Conservation (phyloP, 257 asterid genomes). For the Solanum sejunctum region DNA sequence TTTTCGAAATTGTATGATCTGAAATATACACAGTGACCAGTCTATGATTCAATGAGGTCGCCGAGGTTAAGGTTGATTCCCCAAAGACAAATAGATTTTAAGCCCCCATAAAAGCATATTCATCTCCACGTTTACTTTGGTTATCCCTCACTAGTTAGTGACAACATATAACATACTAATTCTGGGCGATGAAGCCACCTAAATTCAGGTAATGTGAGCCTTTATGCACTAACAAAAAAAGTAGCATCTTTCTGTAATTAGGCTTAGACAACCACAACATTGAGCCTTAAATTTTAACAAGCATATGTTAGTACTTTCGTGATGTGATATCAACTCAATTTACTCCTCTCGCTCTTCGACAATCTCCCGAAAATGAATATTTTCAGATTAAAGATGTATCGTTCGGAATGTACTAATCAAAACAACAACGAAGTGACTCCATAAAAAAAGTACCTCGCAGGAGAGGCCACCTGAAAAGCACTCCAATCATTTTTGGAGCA, state of each 20-base stretch:
- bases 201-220: not conserved
- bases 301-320: not conserved
- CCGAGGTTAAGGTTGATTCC: not conserved
- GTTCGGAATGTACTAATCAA: not conserved
- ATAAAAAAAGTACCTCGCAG: conserved; percentile 24
- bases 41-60: not conserved
- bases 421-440: not conserved
- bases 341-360: not conserved
- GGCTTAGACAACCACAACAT: not conserved
- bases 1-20: not conserved
- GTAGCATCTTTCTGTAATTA: not conserved
- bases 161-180: not conserved
- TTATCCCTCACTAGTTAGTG: not conserved
- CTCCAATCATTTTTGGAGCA: conserved; percentile 1
- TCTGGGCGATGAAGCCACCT: not conserved
- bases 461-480: conserved; percentile 40
- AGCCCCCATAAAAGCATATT: not conserved
- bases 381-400: not conserved
- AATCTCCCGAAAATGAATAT: not conserved
- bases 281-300: not conserved
- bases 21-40: not conserved
- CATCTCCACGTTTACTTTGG: not conserved
- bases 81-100: not conserved
- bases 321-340: not conserved
- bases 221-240: not conserved